These are phyloP conservation scores for Oryza rufipogon DNA, from an alignment of 176 grass and related monocot species.

Conservation along the genomic window DNA sequence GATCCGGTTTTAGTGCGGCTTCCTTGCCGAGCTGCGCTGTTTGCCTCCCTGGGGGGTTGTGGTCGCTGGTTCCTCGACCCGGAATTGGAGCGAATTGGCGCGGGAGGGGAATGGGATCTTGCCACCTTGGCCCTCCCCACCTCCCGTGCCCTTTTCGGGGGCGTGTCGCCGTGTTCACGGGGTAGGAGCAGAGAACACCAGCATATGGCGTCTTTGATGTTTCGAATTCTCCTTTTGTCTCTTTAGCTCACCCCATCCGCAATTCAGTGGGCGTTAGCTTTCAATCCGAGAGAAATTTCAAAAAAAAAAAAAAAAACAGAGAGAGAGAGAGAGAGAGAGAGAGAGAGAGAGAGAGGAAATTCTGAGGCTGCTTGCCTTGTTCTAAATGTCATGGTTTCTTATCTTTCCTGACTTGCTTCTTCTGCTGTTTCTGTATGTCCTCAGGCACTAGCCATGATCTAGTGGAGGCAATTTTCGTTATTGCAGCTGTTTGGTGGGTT, in stretches of 20 bases:
- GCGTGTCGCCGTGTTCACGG: slow-evolving; percentile 5
- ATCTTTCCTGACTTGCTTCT: background rate
- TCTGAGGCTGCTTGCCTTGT: background rate
- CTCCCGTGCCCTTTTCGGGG: slow-evolving; percentile 7
- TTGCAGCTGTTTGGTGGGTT: slow-evolving; percentile 42
- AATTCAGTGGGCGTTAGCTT: background rate
- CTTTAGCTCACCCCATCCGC: background rate
- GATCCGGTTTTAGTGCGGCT: slow-evolving; percentile 29
- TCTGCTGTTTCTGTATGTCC: background rate
- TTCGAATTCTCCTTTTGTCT: slow-evolving; percentile 12
- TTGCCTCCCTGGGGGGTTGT: background rate
- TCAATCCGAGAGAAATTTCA: background rate
- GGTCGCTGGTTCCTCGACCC: background rate
- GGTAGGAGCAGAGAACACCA: background rate
- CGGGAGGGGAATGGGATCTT: slow-evolving; percentile 28
- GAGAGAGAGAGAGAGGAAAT: background rate
- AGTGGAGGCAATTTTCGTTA: slow-evolving; percentile 10
- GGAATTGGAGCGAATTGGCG: slow-evolving; percentile 38
- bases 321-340: background rate
- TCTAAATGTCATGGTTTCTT: background rate
- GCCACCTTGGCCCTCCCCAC: background rate
- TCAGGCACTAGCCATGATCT: slow-evolving; percentile 28
- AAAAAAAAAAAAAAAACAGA: too few species aligned
- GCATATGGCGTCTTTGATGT: background rate
- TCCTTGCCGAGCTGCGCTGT: background rate